Conservation (phyloP, 169 alveolate species). For the Fabrea salina region DNA sequence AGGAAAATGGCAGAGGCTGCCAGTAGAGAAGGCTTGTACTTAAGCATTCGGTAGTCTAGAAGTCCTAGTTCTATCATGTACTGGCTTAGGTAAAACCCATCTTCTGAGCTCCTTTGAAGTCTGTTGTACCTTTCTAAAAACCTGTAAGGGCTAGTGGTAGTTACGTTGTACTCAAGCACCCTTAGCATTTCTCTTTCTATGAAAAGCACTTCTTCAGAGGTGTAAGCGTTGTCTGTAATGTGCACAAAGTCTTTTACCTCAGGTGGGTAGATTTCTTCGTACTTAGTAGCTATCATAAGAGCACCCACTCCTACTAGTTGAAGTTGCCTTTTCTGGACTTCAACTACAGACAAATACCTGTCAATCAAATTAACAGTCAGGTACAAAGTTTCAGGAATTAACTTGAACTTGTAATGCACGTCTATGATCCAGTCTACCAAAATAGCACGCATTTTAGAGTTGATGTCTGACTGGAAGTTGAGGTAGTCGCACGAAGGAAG, state of each 20-base stretch:
- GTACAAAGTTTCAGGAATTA: slow-evolving; percentile 71
- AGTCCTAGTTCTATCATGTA: slow-evolving; percentile 71
- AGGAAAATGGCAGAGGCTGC: slow-evolving; percentile 73
- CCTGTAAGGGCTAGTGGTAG: slow-evolving; percentile 51
- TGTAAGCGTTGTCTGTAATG: slow-evolving; percentile 58
- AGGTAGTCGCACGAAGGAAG: slow-evolving; percentile 28
- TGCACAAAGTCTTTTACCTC: slow-evolving; percentile 45
- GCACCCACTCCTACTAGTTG: slow-evolving; percentile 79
- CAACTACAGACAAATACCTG: slow-evolving; percentile 43
- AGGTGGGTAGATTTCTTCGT: slow-evolving; percentile 78
- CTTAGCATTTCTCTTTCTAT: slow-evolving; percentile 56
- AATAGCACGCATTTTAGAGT: slow-evolving; percentile 72
- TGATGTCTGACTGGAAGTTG: slow-evolving; percentile 58
- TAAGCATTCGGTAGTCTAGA: slow-evolving; percentile 64
- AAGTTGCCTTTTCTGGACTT: slow-evolving; percentile 45
- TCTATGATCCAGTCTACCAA: slow-evolving; percentile 83
- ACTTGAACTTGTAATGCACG: slow-evolving; percentile 68
- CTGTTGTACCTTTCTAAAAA: slow-evolving; percentile 61
- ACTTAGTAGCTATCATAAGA: slow-evolving; percentile 69
- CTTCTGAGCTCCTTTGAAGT: slow-evolving; percentile 5
- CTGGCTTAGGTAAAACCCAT: slow-evolving; percentile 16
- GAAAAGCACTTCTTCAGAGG: slow-evolving; percentile 41
- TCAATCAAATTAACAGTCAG: slow-evolving; percentile 71
- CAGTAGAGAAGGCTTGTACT: slow-evolving; percentile 58
- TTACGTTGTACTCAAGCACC: slow-evolving; percentile 45